These are phyloP conservation scores for Neurospora sp. DNA, from an alignment of 2,329 filamentous ascomycete species.

Conservation along the genomic window DNA sequence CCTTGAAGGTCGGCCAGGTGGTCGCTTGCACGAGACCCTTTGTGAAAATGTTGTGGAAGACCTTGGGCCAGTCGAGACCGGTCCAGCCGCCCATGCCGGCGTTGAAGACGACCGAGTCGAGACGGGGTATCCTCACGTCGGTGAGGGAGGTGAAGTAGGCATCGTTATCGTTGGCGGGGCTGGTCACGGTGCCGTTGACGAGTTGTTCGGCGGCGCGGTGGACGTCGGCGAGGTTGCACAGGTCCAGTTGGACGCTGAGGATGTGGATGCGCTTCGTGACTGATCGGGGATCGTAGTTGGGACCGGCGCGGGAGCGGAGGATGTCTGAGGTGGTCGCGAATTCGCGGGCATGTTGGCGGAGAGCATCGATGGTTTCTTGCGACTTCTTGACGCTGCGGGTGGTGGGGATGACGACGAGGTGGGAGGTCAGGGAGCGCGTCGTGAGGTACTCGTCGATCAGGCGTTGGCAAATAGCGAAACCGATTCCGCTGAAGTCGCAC, in stretches of 20 bases:
- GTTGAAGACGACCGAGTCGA: conserved; percentile 77
- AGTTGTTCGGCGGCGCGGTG: conserved; percentile 38
- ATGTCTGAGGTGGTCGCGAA: conserved; percentile 30
- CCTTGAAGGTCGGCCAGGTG: conserved; percentile 73
- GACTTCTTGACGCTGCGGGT: conserved; percentile 71
- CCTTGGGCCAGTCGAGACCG: conserved; percentile 60
- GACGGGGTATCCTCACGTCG: conserved; percentile 49
- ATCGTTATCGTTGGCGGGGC: conserved; percentile 30
- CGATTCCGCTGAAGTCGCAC: conserved; percentile 58
- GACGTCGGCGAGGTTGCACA: conserved; percentile 47
- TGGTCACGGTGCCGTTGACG: conserved; percentile 33
- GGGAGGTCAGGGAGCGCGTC: conserved; percentile 53
- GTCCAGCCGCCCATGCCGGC: conserved; percentile 83
- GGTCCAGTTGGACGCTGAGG: conserved; percentile 47
- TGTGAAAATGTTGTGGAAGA: conserved; percentile 45
- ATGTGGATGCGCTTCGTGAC: conserved; percentile 46
- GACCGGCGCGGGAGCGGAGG: conserved; percentile 29
- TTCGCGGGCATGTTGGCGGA: conserved; percentile 53
- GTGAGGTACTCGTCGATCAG: conserved; percentile 84
- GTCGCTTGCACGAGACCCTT: conserved; percentile 54
- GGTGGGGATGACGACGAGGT: conserved; percentile 73
- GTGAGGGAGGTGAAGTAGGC: conserved; percentile 27
- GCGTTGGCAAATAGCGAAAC: conserved; percentile 72
- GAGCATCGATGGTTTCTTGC: conserved; percentile 55
- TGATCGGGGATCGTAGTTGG: conserved; percentile 30